phyloP scores from a whole-genome alignment of 225 moss, liverwort and hornwort species.

The Physcomitrellopsis africana region DNA sequence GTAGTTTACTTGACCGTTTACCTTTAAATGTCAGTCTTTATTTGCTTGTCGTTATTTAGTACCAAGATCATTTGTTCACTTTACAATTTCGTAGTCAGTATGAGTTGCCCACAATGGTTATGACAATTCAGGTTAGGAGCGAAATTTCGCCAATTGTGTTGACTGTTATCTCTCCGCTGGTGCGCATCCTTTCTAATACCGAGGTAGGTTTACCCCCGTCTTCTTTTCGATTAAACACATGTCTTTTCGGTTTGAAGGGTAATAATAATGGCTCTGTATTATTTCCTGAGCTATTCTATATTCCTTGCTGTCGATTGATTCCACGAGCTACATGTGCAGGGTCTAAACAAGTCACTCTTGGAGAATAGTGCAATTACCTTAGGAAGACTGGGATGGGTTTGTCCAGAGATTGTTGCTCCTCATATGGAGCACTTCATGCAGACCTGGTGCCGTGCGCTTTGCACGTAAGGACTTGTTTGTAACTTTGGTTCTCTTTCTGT shows the following conservation, averaged over 20 bases:
- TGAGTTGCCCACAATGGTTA: conserved; percentile 20
- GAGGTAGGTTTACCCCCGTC: conserved; percentile 60
- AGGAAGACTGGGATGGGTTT: conserved; percentile 99
- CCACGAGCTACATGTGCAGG: conserved; percentile 60
- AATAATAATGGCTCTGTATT: background rate
- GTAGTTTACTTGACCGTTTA: conserved; percentile 16
- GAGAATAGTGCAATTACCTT: conserved; percentile 99
- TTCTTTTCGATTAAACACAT: conserved; percentile 17
- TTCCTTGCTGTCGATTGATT: conserved; percentile 29
- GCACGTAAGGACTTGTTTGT: conserved; percentile 71
- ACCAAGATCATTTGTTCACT: conserved; percentile 1
- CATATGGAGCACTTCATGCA: conserved; percentile 99
- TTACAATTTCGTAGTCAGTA: conserved; percentile 2
- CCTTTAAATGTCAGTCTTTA: conserved; percentile 7
- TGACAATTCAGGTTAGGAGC: conserved; percentile 73
- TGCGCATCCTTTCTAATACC: conserved; percentile 88
- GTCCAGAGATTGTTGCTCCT: conserved; percentile 98
- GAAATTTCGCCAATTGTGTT: conserved; percentile 94
- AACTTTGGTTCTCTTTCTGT: conserved; percentile 10
- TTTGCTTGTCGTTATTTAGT: conserved; percentile 4
- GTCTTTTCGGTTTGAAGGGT: conserved; percentile 1
- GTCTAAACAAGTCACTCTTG: conserved; percentile 94
- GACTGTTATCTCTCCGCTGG: conserved; percentile 92
- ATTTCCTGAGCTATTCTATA: conserved; percentile 5
- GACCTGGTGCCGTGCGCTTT: conserved; percentile 93